These are phyloP conservation scores for Linum lewisii DNA, from an alignment of 345 rosid genomes.

Conservation along the genomic window DNA sequence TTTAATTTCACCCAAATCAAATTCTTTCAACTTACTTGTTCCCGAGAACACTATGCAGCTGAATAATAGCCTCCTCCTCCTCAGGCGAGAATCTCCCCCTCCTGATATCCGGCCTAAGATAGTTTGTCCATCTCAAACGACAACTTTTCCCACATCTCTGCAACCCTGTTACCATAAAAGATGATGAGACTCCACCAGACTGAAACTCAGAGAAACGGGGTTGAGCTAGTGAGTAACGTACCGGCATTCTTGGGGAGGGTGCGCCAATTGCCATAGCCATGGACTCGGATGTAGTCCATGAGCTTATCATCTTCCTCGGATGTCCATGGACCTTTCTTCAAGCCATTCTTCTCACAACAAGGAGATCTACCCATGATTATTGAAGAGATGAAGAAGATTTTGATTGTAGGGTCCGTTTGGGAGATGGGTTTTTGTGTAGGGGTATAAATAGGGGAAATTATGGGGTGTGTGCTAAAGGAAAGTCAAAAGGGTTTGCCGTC, in stretches of 20 bases:
- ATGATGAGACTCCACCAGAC: not conserved
- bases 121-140: not conserved
- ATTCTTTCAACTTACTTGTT: not conserved
- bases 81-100: not conserved
- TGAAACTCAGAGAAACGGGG: no score
- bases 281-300: not conserved
- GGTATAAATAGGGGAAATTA: not conserved
- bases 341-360: not conserved
- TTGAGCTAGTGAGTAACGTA: not conserved
- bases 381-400: not conserved
- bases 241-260: not conserved
- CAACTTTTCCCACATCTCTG: not conserved
- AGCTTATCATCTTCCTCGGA: not conserved
- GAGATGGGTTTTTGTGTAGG: not conserved
- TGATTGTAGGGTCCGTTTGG: not conserved
- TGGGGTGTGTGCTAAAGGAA: not conserved
- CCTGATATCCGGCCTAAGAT: not conserved
- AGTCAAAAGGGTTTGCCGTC: conserved; percentile 4
- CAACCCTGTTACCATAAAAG: not conserved
- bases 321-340: not conserved
- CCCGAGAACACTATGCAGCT: not conserved
- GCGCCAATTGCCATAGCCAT: not conserved
- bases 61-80: not conserved
- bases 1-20: no score
- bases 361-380: not conserved